Evolutionary conservation across 2,329 filamentous ascomycete genomes (phyloP).

Genomic region (Stenocarpella maydis): DNA sequence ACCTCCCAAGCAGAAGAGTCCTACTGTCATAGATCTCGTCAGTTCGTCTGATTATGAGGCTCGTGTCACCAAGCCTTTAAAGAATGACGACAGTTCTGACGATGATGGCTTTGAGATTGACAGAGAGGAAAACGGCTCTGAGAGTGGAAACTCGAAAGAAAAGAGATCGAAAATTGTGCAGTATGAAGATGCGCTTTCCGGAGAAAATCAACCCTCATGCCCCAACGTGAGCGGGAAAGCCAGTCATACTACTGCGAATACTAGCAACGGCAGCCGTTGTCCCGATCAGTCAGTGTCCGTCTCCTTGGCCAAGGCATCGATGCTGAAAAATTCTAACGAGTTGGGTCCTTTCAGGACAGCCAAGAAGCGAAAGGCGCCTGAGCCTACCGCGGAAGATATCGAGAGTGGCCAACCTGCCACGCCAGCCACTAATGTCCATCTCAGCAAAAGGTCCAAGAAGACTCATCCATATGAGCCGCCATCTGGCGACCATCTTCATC

Average conservation of each 20-base stretch:
- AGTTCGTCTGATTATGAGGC: neutral
- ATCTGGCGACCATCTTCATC: neutral
- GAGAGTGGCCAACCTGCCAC: neutral
- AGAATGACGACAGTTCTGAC: no score
- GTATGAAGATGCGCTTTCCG: no score
- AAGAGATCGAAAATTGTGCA: no score
- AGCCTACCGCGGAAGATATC: neutral
- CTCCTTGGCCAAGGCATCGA: neutral
- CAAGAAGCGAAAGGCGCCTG: neutral
- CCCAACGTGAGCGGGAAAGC: no score
- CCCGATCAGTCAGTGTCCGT: neutral
- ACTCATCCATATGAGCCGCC: neutral
- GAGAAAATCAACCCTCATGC: no score
- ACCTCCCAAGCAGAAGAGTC: neutral
- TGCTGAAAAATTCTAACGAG: accelerated
- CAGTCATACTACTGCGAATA: no score
- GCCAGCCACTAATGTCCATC: no score
- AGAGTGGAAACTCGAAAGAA: no score
- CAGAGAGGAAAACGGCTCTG: neutral
- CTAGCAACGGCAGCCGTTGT: neutral
- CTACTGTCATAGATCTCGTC: neutral
- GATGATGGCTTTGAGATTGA: no score
- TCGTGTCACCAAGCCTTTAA: no score
- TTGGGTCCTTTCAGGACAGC: accelerated
- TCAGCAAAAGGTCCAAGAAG: no score